Conservation (phyloP, 108 stramenopile genomes). For the Skeletonema tropicum region DNA sequence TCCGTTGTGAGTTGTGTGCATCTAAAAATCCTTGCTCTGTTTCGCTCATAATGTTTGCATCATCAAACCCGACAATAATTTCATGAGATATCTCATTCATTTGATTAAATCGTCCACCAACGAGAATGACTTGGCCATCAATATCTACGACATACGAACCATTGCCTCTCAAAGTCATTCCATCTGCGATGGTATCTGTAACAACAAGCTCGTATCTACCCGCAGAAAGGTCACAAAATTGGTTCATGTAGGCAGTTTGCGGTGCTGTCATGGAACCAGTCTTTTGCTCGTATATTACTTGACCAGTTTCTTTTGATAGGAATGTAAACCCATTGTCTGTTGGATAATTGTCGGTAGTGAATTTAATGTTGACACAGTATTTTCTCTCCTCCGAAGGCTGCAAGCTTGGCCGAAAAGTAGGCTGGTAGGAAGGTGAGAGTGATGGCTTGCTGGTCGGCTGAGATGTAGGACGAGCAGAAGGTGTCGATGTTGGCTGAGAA, state of each 20-base stretch:
- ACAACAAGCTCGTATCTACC: not conserved
- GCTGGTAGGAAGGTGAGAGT: not conserved
- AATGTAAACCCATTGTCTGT: not conserved
- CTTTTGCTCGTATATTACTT: not conserved
- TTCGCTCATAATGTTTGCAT: slow-evolving; percentile 1
- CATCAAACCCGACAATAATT: not conserved
- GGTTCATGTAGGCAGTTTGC: not conserved
- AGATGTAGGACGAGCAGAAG: not conserved
- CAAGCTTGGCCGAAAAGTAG: not conserved
- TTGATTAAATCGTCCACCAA: not conserved
- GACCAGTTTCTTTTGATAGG: not conserved
- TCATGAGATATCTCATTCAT: not conserved
- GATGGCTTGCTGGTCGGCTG: not conserved
- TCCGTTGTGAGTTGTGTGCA: not conserved
- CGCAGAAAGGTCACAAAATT: not conserved
- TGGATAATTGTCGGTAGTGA: not conserved
- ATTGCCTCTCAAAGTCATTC: not conserved
- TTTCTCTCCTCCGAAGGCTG: not conserved
- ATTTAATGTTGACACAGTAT: slow-evolving; percentile 2
- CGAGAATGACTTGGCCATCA: slow-evolving; percentile 1
- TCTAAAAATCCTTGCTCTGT: not conserved
- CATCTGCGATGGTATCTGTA: not conserved
- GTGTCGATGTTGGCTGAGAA: not conserved
- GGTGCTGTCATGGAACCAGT: not conserved
- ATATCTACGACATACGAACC: not conserved